Conservation (phyloP, 1,139 yeast species). For the Debaryomyces sp. region DNA sequence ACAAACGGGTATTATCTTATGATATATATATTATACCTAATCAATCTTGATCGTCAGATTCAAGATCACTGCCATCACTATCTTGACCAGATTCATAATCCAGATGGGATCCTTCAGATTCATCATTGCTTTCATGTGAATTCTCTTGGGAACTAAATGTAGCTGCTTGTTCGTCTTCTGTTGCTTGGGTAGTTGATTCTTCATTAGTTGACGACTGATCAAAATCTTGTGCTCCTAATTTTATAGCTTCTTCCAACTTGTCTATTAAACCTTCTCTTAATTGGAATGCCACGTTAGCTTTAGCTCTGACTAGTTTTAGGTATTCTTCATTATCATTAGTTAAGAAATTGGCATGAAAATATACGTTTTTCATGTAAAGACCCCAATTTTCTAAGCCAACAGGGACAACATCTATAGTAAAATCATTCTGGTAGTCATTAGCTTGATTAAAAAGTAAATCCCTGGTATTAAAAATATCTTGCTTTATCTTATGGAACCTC, state of each 20-base stretch:
- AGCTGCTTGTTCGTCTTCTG: not conserved
- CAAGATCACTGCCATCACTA: not conserved
- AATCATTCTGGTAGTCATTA: slow-evolving; percentile 32
- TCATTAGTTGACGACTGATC: not conserved
- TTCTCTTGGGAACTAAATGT: not conserved
- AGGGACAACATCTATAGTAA: slow-evolving; percentile 17
- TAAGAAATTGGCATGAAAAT: slow-evolving; percentile 60
- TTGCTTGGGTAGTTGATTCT: not conserved
- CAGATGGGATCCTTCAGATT: not conserved
- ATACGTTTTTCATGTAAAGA: slow-evolving; percentile 56
- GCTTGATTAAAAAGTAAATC: slow-evolving; percentile 56
- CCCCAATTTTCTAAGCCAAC: slow-evolving; percentile 54
- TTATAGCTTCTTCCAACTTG: slow-evolving; percentile 10
- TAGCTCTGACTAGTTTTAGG: slow-evolving; percentile 71
- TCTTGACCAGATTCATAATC: slow-evolving; percentile 2
- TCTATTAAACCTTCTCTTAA: slow-evolving; percentile 52
- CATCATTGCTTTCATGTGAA: not conserved
- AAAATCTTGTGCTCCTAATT: not conserved
- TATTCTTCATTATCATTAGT: slow-evolving; percentile 73
- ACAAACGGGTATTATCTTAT: not conserved
- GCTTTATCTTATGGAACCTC: slow-evolving; percentile 61
- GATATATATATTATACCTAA: not conserved
- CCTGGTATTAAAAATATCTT: slow-evolving; percentile 54
- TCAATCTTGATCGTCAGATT: slow-evolving; percentile 1
- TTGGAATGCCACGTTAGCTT: slow-evolving; percentile 82